phyloP scores from a whole-genome alignment of 805 yeast species.

The Allodekkera sacchari region DNA sequence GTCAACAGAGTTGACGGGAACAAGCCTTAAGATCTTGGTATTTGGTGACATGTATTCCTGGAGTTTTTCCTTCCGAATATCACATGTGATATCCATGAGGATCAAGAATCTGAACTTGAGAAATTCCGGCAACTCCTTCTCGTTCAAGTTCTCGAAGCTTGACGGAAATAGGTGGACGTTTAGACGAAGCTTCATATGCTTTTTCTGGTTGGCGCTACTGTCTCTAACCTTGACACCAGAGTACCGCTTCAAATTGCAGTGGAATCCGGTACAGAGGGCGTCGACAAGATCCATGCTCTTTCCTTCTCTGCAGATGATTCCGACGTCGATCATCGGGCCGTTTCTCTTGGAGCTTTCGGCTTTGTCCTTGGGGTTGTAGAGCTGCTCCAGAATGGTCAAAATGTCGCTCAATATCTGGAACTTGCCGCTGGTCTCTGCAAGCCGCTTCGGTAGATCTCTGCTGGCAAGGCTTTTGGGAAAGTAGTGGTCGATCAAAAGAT shows the following conservation, averaged over 20 bases:
- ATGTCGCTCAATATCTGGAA: conserved; percentile 64
- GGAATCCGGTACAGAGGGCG: conserved; percentile 58
- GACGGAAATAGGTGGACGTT: conserved; percentile 38
- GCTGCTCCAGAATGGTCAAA: conserved; percentile 41
- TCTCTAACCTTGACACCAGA: conserved; percentile 57
- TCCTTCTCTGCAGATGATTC: conserved; percentile 62
- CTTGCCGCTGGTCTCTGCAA: conserved; percentile 78
- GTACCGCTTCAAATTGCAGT: conserved; percentile 47
- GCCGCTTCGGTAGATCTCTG: conserved; percentile 60
- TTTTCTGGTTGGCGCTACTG: conserved; percentile 15
- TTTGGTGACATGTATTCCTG: conserved; percentile 8
- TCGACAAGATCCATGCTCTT: conserved; percentile 65
- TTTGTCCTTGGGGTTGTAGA: conserved; percentile 19
- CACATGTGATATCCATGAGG: conserved; percentile 24
- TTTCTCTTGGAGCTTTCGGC: conserved; percentile 6
- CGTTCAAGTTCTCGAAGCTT: conserved; percentile 16
- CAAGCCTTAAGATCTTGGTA: conserved; percentile 48
- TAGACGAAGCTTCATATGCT: conserved; percentile 12
- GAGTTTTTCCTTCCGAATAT: conserved; percentile 14
- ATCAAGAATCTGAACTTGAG: conserved; percentile 20
- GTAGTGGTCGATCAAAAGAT: conserved; percentile 71
- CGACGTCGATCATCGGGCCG: conserved; percentile 40
- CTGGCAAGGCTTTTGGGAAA: conserved; percentile 72
- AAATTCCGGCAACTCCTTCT: conserved; percentile 7
- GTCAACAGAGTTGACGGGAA: conserved; percentile 76